These are phyloP conservation scores for Globisporangium paddicum DNA, from an alignment of 352 stramenopile genomes.

Conservation along the genomic window DNA sequence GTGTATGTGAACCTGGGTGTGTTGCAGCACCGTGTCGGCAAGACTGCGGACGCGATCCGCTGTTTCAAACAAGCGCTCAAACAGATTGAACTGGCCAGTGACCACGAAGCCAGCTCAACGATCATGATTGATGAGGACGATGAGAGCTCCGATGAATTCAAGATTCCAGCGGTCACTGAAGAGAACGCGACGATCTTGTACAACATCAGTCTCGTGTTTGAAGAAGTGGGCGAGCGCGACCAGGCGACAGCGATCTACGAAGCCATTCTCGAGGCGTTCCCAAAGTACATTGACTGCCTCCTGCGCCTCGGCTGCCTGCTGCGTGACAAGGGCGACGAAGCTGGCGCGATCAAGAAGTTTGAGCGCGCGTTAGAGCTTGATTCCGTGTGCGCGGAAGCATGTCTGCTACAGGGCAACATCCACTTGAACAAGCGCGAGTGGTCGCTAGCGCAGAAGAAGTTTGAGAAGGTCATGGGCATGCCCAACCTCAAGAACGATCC, in stretches of 20 bases:
- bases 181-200: conserved; percentile 93
- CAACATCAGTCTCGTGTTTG: conserved; percentile 94
- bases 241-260: conserved; percentile 92
- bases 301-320: conserved; percentile 93
- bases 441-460: conserved; percentile 93
- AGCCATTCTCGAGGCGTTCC: conserved; percentile 90
- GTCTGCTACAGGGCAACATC: conserved; percentile 95
- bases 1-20: conserved; percentile 82
- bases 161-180: conserved; percentile 46
- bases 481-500: conserved; percentile 94
- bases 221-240: conserved; percentile 89
- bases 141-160: conserved; percentile 25
- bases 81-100: conserved; percentile 27
- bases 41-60: conserved; percentile 87
- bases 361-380: conserved; percentile 92
- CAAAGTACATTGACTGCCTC: conserved; percentile 93
- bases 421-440: conserved; percentile 94
- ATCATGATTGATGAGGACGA: conserved; percentile 22
- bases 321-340: conserved; percentile 91
- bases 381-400: conserved; percentile 89
- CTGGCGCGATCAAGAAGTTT: conserved; percentile 87
- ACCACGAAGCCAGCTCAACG: conserved; percentile 28
- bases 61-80: conserved; percentile 87
- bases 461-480: conserved; percentile 92
- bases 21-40: conserved; percentile 80